phyloP scores from a whole-genome alignment of 2,329 filamentous ascomycete genomes.

The Ambrosiella xylebori region DNA sequence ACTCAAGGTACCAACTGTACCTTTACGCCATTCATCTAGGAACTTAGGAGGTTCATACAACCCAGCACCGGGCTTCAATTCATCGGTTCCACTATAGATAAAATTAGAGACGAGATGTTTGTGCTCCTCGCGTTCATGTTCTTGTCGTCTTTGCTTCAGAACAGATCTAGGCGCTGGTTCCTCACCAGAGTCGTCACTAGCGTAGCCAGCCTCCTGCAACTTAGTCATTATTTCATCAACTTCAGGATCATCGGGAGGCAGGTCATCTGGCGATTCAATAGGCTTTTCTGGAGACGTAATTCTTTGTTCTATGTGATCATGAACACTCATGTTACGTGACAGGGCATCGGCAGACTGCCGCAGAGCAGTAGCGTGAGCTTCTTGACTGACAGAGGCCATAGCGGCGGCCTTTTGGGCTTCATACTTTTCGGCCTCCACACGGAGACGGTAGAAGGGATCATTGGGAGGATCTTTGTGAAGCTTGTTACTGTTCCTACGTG shows the following conservation, averaged over 20 bases:
- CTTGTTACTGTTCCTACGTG: slow-evolving; percentile 39
- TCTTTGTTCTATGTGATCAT: not conserved
- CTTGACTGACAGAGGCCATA: not conserved
- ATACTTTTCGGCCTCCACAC: slow-evolving; percentile 27
- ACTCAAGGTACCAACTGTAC: slow-evolving; percentile 42
- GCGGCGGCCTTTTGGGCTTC: slow-evolving; percentile 7
- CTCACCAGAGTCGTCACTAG: slow-evolving; percentile 10
- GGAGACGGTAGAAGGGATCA: slow-evolving; percentile 29
- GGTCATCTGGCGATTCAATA: slow-evolving; percentile 10
- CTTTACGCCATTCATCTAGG: slow-evolving; percentile 59
- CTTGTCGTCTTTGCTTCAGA: slow-evolving; percentile 6
- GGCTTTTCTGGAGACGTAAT: not conserved
- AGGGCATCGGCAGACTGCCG: not conserved
- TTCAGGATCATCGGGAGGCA: slow-evolving; percentile 14
- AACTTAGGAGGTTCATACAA: slow-evolving; percentile 42
- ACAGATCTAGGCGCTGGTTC: slow-evolving; percentile 5
- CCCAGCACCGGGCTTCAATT: slow-evolving; percentile 28
- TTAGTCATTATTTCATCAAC: slow-evolving; percentile 12
- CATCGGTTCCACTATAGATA: slow-evolving; percentile 4
- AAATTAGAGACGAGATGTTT: slow-evolving; percentile 8
- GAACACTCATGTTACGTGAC: not conserved
- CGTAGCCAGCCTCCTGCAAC: slow-evolving; percentile 8
- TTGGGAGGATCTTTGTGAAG: slow-evolving; percentile 38
- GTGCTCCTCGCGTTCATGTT: slow-evolving; percentile 7
- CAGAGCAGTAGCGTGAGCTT: not conserved